These are phyloP conservation scores for Pseudocercospora vitis DNA, from an alignment of 2,329 filamentous ascomycete species.

Conservation along the genomic window DNA sequence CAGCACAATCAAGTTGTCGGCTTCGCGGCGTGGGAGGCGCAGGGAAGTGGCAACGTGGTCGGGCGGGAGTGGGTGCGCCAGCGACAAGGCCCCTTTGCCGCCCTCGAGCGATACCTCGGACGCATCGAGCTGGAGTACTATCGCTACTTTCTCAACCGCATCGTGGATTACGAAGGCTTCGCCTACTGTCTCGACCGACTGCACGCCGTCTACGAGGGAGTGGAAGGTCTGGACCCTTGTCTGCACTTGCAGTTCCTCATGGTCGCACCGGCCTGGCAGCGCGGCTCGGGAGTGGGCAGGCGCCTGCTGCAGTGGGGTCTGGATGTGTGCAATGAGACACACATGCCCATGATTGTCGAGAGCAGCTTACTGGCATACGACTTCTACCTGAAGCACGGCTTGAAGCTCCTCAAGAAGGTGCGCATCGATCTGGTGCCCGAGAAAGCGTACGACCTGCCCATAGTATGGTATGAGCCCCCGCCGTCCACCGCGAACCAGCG, in stretches of 20 bases:
- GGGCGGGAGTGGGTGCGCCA: slow-evolving; percentile 15
- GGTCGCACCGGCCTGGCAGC: slow-evolving; percentile 21
- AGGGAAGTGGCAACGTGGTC: slow-evolving; percentile 19
- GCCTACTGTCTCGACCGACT: slow-evolving; percentile 12
- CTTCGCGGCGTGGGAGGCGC: slow-evolving; percentile 24
- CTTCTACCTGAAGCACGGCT: slow-evolving; percentile 27
- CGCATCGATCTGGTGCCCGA: slow-evolving; percentile 23
- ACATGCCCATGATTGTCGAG: slow-evolving; percentile 21
- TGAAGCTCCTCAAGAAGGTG: slow-evolving; percentile 16
- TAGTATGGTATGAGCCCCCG: slow-evolving; percentile 22
- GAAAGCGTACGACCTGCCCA: slow-evolving; percentile 25
- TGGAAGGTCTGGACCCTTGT: slow-evolving; percentile 14
- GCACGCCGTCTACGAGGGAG: slow-evolving; percentile 15
- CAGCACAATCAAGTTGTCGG: slow-evolving; percentile 20
- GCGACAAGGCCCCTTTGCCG: slow-evolving; percentile 6
- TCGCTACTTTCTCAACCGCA: slow-evolving; percentile 22
- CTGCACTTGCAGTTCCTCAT: slow-evolving; percentile 26
- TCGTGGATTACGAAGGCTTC: slow-evolving; percentile 22
- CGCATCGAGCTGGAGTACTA: slow-evolving; percentile 19
- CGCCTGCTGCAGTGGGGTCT: slow-evolving; percentile 25
- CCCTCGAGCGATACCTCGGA: slow-evolving; percentile 15
- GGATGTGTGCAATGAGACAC: slow-evolving; percentile 13
- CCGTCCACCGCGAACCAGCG: not conserved
- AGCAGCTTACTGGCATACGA: slow-evolving; percentile 22
- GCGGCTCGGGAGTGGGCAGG: slow-evolving; percentile 18